A percentile compares a stretch with the other conserved stretches of the same genome.
These are phyloP conservation scores for Fusarium tupiense DNA, from an alignment of 2,329 filamentous ascomycete genomes.

Conservation along the genomic window DNA sequence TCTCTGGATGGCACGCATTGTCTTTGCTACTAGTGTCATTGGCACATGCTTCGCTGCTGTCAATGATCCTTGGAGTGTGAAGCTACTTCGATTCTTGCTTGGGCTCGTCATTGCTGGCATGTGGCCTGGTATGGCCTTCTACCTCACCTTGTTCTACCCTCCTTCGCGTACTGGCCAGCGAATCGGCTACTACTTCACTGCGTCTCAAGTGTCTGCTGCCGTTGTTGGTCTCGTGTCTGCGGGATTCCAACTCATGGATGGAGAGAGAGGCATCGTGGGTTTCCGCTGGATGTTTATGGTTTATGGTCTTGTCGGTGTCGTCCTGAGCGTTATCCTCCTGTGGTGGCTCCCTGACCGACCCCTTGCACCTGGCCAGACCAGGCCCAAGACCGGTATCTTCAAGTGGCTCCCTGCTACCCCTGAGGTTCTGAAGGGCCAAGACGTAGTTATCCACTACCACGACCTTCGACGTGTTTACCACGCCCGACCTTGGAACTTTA, in stretches of 20 bases:
- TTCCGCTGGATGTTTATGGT: conserved; percentile 95
- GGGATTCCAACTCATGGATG: conserved; percentile 92
- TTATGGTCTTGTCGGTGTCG: conserved; percentile 79
- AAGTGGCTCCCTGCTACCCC: conserved; percentile 74
- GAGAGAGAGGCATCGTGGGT: conserved; percentile 76
- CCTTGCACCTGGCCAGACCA: conserved; percentile 73
- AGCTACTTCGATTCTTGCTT: conserved; percentile 85
- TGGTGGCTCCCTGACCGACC: conserved; percentile 94
- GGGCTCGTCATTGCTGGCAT: conserved; percentile 91
- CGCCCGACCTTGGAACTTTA: conserved; percentile 74
- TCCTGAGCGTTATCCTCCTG: conserved; percentile 77
- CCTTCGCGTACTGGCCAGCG: conserved; percentile 86
- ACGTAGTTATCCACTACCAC: conserved; percentile 83
- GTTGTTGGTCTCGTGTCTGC: conserved; percentile 91
- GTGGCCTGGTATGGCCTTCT: conserved; percentile 96
- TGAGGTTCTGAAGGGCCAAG: conserved; percentile 79
- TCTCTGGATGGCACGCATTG: conserved; percentile 92
- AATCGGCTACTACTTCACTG: conserved; percentile 90
- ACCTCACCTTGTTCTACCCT: conserved; percentile 90
- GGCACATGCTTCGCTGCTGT: conserved; percentile 86
- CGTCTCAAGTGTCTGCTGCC: conserved; percentile 86
- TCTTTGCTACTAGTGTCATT: conserved; percentile 85
- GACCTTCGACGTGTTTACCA: conserved; percentile 86
- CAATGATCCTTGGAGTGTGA: conserved; percentile 83
- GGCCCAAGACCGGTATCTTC: conserved; percentile 60